Evolutionary conservation across 768 basidiomycete genomes (phyloP).

Genomic region (Termitomyces sp.): DNA sequence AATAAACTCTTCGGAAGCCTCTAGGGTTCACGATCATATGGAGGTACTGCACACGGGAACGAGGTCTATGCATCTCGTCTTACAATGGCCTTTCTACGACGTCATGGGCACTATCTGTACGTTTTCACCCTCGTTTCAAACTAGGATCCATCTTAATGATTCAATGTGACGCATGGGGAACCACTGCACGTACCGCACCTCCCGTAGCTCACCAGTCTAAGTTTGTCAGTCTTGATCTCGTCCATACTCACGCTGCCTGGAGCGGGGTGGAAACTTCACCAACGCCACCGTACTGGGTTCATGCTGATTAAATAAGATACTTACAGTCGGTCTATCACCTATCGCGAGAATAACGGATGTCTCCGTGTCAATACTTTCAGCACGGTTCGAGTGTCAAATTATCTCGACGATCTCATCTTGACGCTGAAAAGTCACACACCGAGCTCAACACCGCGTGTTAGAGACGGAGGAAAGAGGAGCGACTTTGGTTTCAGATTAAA

Average conservation of each 20-base stretch:
- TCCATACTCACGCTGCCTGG: conserved; percentile 5
- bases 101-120: not conserved
- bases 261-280: not conserved
- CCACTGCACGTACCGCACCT: not conserved
- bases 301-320: not conserved
- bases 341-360: conserved; percentile 1
- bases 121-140: conserved; percentile 1
- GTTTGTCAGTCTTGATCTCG: not conserved
- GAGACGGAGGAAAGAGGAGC: not conserved
- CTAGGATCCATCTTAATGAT: not conserved
- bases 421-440: not conserved
- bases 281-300: not conserved
- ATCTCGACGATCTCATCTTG: not conserved
- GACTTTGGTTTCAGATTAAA: not conserved
- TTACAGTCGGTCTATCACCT: not conserved
- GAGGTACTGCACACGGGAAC: not conserved
- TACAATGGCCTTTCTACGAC: not conserved
- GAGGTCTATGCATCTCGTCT: not conserved
- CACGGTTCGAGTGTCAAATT: not conserved
- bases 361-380: not conserved
- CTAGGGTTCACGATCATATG: not conserved
- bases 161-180: not conserved
- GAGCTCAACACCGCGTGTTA: not conserved
- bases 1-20: not conserved
- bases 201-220: not conserved